Evolutionary conservation across 2,329 filamentous ascomycete species (phyloP).

Genomic region (Colletotrichum sp.): DNA sequence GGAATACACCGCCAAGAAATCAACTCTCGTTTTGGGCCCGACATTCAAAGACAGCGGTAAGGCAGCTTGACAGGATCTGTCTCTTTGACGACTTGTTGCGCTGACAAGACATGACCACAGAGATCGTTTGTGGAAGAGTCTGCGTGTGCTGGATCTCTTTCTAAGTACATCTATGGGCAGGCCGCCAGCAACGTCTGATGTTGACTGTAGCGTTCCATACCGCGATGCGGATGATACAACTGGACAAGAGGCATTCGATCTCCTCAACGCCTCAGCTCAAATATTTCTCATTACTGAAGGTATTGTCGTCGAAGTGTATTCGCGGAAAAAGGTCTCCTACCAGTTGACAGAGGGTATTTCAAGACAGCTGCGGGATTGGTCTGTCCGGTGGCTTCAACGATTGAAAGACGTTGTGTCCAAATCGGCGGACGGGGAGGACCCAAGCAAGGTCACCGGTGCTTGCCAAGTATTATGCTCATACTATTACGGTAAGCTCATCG

Average conservation of each 20-base stretch:
- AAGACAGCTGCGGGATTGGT: conserved; percentile 57
- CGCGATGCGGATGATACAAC: conserved; percentile 32
- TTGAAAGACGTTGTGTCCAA: conserved; percentile 44
- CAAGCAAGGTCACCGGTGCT: conserved; percentile 45
- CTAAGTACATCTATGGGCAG: conserved; percentile 60
- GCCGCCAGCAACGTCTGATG: conserved; percentile 57
- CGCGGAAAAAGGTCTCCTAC: conserved; percentile 56
- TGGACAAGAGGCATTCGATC: conserved; percentile 45
- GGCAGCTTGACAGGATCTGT: not conserved
- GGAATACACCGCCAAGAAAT: conserved; percentile 60
- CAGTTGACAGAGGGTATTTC: conserved; percentile 60
- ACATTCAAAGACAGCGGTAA: conserved; percentile 43
- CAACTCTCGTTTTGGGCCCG: conserved; percentile 54
- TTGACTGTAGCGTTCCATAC: conserved; percentile 60
- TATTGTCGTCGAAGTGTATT: conserved; percentile 58
- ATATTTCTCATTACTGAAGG: conserved; percentile 56
- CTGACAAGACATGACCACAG: conserved; percentile 3
- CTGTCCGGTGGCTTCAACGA: conserved; percentile 49
- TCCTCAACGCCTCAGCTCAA: conserved; percentile 58
- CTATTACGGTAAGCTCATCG: conserved; percentile 43
- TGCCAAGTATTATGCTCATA: conserved; percentile 59
- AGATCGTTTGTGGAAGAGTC: conserved; percentile 60
- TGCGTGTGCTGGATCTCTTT: conserved; percentile 57
- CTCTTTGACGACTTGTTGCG: not conserved
- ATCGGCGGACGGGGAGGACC: conserved; percentile 26